These are phyloP conservation scores for Zygoascus flipseniorum DNA, from an alignment of 805 yeast species.

Conservation along the genomic window DNA sequence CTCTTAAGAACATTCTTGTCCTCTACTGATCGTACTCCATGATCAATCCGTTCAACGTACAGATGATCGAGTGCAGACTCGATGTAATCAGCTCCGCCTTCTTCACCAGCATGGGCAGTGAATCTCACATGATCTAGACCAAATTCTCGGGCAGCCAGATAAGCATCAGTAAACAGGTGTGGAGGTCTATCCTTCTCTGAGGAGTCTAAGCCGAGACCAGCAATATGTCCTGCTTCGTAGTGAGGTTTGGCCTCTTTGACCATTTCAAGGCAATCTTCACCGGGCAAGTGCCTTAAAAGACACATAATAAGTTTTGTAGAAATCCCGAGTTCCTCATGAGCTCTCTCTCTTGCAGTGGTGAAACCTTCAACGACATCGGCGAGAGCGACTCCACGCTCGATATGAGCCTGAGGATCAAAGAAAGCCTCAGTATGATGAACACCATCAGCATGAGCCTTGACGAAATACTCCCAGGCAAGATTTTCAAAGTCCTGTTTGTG, in stretches of 20 bases:
- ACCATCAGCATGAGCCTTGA: slow-evolving; percentile 19
- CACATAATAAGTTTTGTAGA: slow-evolving; percentile 74
- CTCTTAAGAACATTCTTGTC: slow-evolving; percentile 46
- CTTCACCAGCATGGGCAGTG: slow-evolving; percentile 89
- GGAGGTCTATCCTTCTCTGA: slow-evolving; percentile 77
- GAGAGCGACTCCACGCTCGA: slow-evolving; percentile 53
- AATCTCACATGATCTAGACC: slow-evolving; percentile 45
- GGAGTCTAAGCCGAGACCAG: slow-evolving; percentile 77
- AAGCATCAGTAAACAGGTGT: slow-evolving; percentile 56
- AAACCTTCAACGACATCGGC: slow-evolving; percentile 60
- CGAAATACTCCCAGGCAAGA: slow-evolving; percentile 43
- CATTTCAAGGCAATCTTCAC: slow-evolving; percentile 48
- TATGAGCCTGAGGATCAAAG: slow-evolving; percentile 81
- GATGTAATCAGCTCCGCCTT: slow-evolving; percentile 70
- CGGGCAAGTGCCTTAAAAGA: slow-evolving; percentile 65
- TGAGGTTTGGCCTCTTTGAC: slow-evolving; percentile 45
- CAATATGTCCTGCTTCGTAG: slow-evolving; percentile 49
- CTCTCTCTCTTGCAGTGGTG: slow-evolving; percentile 56
- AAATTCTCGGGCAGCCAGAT: slow-evolving; percentile 37
- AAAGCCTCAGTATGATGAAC: slow-evolving; percentile 62
- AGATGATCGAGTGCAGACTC: slow-evolving; percentile 48
- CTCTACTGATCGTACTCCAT: slow-evolving; percentile 61
- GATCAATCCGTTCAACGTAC: slow-evolving; percentile 66
- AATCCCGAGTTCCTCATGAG: slow-evolving; percentile 50
- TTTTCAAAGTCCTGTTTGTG: slow-evolving; percentile 67